Conservation (phyloP, 2,329 filamentous ascomycete species). For the Hymenoscyphus infarciens region DNA sequence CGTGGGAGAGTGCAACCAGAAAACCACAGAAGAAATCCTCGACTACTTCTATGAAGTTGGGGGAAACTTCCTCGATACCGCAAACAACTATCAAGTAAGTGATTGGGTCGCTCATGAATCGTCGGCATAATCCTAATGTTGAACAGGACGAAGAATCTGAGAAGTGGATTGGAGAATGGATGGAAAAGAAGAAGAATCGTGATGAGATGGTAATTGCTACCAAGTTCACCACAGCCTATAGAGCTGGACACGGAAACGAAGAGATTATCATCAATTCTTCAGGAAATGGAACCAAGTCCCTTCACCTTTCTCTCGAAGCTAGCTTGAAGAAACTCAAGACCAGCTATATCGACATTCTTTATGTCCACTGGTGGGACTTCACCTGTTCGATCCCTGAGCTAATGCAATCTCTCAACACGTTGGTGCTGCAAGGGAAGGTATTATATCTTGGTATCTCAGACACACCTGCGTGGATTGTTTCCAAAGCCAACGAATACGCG, state of each 20-base stretch:
- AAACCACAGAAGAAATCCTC: slow-evolving; percentile 51
- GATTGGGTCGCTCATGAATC: neutral
- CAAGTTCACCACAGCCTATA: slow-evolving; percentile 43
- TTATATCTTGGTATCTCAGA: slow-evolving; percentile 66
- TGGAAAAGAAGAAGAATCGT: slow-evolving; percentile 59
- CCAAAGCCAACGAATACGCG: slow-evolving; percentile 66
- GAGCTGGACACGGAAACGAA: slow-evolving; percentile 32
- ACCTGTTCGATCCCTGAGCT: slow-evolving; percentile 61
- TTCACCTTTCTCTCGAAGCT: slow-evolving; percentile 52
- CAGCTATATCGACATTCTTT: slow-evolving; percentile 66
- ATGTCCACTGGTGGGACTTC: slow-evolving; percentile 66
- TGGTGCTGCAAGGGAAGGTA: slow-evolving; percentile 60
- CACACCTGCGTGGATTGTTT: slow-evolving; percentile 66
- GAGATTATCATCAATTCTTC: slow-evolving; percentile 45
- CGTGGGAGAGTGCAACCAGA: slow-evolving; percentile 64
- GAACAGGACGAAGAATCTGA: slow-evolving; percentile 57
- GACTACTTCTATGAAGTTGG: slow-evolving; percentile 54
- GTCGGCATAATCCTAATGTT: slow-evolving; percentile 41
- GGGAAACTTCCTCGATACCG: slow-evolving; percentile 67
- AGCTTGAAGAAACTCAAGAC: slow-evolving; percentile 61
- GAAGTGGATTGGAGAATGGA: slow-evolving; percentile 67
- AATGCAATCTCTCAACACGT: slow-evolving; percentile 63
- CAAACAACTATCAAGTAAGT: slow-evolving; percentile 58
- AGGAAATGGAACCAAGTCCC: slow-evolving; percentile 60
- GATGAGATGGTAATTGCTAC: slow-evolving; percentile 66